These are phyloP conservation scores for Dorcoceras hygrometricum DNA, from an alignment of 257 asterid species.

Conservation along the genomic window DNA sequence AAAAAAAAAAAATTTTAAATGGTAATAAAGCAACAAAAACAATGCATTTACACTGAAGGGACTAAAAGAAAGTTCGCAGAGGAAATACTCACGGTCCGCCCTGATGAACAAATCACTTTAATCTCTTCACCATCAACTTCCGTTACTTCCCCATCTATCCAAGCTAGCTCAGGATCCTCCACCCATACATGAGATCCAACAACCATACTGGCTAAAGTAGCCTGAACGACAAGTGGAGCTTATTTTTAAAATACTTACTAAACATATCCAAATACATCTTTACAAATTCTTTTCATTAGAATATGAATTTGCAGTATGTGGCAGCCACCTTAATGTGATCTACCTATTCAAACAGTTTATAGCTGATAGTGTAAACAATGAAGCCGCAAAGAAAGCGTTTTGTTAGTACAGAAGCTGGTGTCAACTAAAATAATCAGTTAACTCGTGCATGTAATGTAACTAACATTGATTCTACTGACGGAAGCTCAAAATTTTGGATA, in stretches of 20 bases:
- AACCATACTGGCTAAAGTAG: slow-evolving; percentile 51
- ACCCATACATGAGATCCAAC: slow-evolving; percentile 97
- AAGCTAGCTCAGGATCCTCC: slow-evolving; percentile 83
- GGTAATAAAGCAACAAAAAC: not conserved
- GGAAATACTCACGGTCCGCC: slow-evolving; percentile 57
- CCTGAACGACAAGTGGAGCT: slow-evolving; percentile 44
- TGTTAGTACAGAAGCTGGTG: not conserved
- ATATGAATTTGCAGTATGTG: slow-evolving; percentile 1
- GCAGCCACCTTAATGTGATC: slow-evolving; percentile 4
- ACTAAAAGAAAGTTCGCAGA: not conserved
- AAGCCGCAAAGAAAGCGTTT: slow-evolving; percentile 1
- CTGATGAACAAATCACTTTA: slow-evolving; percentile 62
- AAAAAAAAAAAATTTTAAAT: not conserved
- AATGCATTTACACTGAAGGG: not conserved
- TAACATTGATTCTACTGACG: too few relatives aligned
- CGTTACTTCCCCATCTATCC: slow-evolving; percentile 79
- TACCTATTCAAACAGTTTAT: slow-evolving; percentile 14
- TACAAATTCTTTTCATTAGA: slow-evolving; percentile 5
- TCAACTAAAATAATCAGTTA: too few relatives aligned
- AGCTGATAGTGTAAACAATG: not conserved
- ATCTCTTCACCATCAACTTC: slow-evolving; percentile 66
- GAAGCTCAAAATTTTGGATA: not conserved
- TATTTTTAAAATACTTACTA: slow-evolving; percentile 9
- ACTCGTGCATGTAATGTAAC: too few relatives aligned
- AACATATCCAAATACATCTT: not conserved